Evolutionary conservation across 164 flowering plant genomes (phyloP), one percentile per base, ranked within the genome.

Genomic region (Cinnamomum micranthum): DNA sequence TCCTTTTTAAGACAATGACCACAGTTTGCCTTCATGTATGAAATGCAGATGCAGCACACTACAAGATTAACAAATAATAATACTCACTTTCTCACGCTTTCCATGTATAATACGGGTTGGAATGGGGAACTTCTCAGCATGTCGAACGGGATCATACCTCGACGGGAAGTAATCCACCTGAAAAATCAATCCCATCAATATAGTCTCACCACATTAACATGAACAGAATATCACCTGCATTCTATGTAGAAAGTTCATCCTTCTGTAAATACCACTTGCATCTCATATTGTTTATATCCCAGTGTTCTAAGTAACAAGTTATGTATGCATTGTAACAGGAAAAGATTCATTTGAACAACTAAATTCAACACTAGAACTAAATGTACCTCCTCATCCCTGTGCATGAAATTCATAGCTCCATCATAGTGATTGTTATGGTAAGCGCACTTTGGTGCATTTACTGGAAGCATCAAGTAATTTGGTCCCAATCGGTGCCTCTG

Each of bases 151-250:
- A 82, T 88, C 93, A 82, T 75, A 88, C 84, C 97, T 91, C 59
- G 99, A 96, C 11, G 99, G 99, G 91, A 94, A 96, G 86, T 96
- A 96, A 81, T 96, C 86, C 70, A 96, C 89, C 99, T 95, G 75
- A 23, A 77, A 79, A 69, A 9, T 23, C 20, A 28, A 20, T 31
- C n/a, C 25, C 22, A 66, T 66, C 69, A 66, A 31, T 66, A 66
- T 19, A 31, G 31, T 17, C 20, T 27, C 23, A 64, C 22, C 11
- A 66, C 35, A 31, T 25, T 66, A 5, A 24, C 67, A 25, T 22
- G 27, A 64, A 64, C 67, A 13, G 25, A 64, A 64, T 22, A 64
- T 64, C 67, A 24, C 15, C 47, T 41, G 47, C 47, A 41, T 41
- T 9, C 23, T n/a, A 19, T 23, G 23, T 60, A 60, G n/a, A 19